phyloP scores from a whole-genome alignment of 1,139 yeast genomes.

The Taphrina wiesneri region DNA sequence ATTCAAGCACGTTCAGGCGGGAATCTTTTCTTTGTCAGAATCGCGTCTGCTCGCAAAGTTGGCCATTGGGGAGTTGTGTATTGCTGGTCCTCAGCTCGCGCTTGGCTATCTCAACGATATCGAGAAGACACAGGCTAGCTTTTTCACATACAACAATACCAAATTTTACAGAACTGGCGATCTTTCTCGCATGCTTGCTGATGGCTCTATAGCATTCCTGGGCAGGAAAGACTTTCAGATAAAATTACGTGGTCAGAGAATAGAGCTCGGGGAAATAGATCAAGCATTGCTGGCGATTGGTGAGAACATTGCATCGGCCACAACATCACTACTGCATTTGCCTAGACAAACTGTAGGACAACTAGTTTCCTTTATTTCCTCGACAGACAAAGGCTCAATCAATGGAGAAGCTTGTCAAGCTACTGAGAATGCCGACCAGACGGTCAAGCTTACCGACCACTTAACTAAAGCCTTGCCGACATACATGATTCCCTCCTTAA shows the following conservation, averaged over 20 bases:
- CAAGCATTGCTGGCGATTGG: slow-evolving; percentile 23
- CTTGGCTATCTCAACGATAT: slow-evolving; percentile 40
- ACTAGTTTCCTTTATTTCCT: slow-evolving; percentile 36
- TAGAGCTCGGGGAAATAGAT: slow-evolving; percentile 41
- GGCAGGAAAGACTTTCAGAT: slow-evolving; percentile 41
- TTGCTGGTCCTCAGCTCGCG: slow-evolving; percentile 43
- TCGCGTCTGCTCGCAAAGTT: slow-evolving; percentile 37
- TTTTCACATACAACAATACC: slow-evolving; percentile 25
- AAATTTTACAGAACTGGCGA: slow-evolving; percentile 41
- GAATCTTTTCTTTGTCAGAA: slow-evolving; percentile 31
- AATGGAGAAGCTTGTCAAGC: neutral
- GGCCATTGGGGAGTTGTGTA: slow-evolving; percentile 42
- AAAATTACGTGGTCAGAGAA: slow-evolving; percentile 41
- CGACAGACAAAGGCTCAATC: neutral
- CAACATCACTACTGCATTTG: slow-evolving; percentile 36
- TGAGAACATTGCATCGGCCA: slow-evolving; percentile 31
- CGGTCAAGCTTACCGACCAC: slow-evolving; percentile 15
- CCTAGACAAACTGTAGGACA: slow-evolving; percentile 36
- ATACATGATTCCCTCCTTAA: slow-evolving; percentile 40
- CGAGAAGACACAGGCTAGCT: slow-evolving; percentile 38
- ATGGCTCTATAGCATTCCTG: slow-evolving; percentile 37
- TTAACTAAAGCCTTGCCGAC: slow-evolving; percentile 35
- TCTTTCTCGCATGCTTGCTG: slow-evolving; percentile 38
- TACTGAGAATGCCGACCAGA: neutral
- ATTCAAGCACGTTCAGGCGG: slow-evolving; percentile 37